Evolutionary conservation across 768 basidiomycete species (phyloP).

Genomic region (Naganishia friedmannii): DNA sequence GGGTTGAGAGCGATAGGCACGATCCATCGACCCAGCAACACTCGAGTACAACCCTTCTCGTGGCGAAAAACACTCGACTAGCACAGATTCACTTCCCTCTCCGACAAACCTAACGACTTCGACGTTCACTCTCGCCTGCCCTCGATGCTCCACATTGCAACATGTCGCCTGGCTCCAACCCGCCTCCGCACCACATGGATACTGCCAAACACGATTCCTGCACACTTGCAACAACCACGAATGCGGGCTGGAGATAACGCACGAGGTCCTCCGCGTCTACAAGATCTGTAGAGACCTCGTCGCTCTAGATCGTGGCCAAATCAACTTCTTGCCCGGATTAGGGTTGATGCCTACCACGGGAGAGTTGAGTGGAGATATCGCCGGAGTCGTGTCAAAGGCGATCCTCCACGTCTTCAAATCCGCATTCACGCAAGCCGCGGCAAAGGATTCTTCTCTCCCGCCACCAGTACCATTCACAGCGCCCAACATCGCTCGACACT

Average conservation of each 20-base stretch:
- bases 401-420: neutral
- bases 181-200: constrained; percentile 2
- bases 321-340: constrained; percentile 26
- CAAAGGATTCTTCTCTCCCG: too few relatives aligned
- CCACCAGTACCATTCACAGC: neutral
- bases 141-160: constrained; percentile 8
- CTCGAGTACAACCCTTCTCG: constrained; percentile 8
- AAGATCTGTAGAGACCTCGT: constrained; percentile 22
- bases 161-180: neutral
- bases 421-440: neutral
- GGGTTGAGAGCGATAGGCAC: neutral
- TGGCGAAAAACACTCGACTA: neutral
- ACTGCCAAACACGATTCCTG: constrained; percentile 17
- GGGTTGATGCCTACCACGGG: constrained; percentile 23
- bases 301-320: neutral
- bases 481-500: neutral
- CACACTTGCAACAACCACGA: neutral
- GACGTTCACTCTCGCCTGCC: constrained; percentile 10
- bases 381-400: neutral
- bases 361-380: neutral
- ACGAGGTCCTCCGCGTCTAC: constrained; percentile 12
- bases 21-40: constrained; percentile 27
- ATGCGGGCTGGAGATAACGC: constrained; percentile 10
- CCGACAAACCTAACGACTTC: neutral
- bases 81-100: neutral